phyloP scores from a whole-genome alignment of 306 rosid genomes.

The Trifolium repens region DNA sequence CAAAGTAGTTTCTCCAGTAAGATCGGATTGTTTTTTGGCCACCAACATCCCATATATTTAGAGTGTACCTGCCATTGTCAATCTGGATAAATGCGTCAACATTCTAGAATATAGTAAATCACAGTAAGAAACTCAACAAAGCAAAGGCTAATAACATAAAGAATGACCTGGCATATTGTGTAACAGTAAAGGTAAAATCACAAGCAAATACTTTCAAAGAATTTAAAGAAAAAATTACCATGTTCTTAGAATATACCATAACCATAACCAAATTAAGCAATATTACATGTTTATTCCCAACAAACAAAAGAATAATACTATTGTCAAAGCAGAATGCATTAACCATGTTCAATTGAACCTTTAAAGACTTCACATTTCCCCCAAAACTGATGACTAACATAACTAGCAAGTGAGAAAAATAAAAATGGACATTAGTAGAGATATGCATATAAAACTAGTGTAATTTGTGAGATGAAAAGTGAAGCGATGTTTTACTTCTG shows the following conservation, averaged over 20 bases:
- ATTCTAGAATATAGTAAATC: constrained; percentile 4
- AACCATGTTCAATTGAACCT: constrained; percentile 14
- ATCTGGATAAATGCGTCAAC: constrained; percentile 23
- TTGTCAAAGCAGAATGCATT: not conserved
- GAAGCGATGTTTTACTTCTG: constrained; percentile 57
- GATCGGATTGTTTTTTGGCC: constrained; percentile 95
- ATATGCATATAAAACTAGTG: not conserved
- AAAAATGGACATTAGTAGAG: not conserved
- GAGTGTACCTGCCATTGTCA: constrained; percentile 68
- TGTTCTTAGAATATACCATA: not conserved
- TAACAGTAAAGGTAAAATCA: constrained; percentile 5
- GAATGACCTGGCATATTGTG: not conserved
- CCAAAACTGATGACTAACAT: not conserved
- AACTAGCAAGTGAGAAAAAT: not conserved
- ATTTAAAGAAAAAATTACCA: constrained; percentile 8
- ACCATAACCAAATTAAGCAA: constrained; percentile 22
- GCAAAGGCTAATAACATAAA: constrained; percentile 12
- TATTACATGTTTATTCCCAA: not conserved
- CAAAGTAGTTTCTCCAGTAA: constrained; percentile 91
- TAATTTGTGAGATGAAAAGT: not conserved
- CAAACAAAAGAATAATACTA: not conserved
- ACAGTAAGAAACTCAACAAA: not conserved
- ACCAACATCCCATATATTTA: constrained; percentile 88
- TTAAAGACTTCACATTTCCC: not conserved
- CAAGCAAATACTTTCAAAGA: constrained; percentile 10